Conservation (phyloP, 805 yeast genomes). For the Candida glaebosa region DNA sequence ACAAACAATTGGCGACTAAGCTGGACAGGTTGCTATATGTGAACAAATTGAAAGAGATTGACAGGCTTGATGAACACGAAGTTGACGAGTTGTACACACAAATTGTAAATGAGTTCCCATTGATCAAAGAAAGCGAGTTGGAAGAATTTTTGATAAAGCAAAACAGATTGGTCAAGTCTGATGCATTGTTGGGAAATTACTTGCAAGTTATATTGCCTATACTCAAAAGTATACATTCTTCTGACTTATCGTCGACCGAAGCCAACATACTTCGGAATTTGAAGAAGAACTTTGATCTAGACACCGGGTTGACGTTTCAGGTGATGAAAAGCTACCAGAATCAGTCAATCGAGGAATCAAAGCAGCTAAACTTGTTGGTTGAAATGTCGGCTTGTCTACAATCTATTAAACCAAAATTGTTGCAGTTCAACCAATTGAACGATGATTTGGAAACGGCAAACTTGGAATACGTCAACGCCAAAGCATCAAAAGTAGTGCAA, state of each 20-base stretch:
- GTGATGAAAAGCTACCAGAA: slow-evolving; percentile 12
- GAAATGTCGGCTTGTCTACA: slow-evolving; percentile 9
- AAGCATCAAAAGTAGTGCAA: slow-evolving; percentile 11
- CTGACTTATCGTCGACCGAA: slow-evolving; percentile 25
- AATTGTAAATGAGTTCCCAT: slow-evolving; percentile 9
- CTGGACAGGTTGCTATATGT: slow-evolving; percentile 28
- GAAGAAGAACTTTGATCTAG: slow-evolving; percentile 15
- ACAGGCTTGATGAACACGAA: slow-evolving; percentile 9
- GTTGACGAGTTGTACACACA: slow-evolving; percentile 16
- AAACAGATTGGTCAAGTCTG: slow-evolving; percentile 19
- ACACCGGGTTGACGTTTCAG: slow-evolving; percentile 13
- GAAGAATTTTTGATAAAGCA: slow-evolving; percentile 18
- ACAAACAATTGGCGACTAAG: slow-evolving; percentile 20
- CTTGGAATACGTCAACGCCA: slow-evolving; percentile 5
- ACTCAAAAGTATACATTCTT: slow-evolving; percentile 31
- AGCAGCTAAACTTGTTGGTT: slow-evolving; percentile 3
- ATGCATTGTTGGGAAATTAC: slow-evolving; percentile 20
- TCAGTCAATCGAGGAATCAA: slow-evolving; percentile 3
- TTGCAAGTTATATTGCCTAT: slow-evolving; percentile 29
- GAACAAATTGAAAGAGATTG: slow-evolving; percentile 21
- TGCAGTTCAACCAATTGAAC: slow-evolving; percentile 13
- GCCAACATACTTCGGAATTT: slow-evolving; percentile 19
- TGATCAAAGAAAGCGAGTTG: slow-evolving; percentile 11
- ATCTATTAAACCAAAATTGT: slow-evolving; percentile 16
- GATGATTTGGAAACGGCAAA: slow-evolving; percentile 9